phyloP scores from a whole-genome alignment of 2,329 filamentous ascomycete genomes.

The Aspergillus sergii region DNA sequence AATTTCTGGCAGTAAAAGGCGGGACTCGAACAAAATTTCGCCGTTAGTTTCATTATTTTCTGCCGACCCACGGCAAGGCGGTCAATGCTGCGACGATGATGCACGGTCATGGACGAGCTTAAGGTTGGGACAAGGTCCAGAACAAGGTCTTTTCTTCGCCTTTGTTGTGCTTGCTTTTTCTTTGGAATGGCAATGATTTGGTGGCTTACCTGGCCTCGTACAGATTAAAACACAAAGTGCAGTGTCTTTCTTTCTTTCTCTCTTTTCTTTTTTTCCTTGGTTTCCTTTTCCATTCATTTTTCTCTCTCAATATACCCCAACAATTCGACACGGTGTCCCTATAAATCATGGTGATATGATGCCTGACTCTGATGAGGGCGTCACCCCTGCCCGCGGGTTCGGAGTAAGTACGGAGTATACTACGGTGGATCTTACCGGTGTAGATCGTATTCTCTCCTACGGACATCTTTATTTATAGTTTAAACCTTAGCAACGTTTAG shows the following conservation, averaged over 20 bases:
- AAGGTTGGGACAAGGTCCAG: neutral
- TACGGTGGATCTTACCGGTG: neutral
- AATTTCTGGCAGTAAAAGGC: slow-evolving; percentile 21
- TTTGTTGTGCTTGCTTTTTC: neutral
- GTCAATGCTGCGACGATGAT: neutral
- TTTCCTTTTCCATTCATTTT: neutral
- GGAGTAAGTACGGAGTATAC: neutral
- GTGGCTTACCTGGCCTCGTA: neutral
- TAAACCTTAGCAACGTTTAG: neutral
- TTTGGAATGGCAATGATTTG: neutral
- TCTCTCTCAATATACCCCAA: neutral
- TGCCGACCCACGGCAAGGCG: slow-evolving; percentile 4
- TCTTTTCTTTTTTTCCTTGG: neutral
- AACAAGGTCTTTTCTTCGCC: neutral
- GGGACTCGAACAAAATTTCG: slow-evolving; percentile 1
- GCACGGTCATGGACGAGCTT: neutral
- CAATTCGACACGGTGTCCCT: neutral
- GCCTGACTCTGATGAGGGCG: too few relatives aligned
- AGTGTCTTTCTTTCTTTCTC: neutral
- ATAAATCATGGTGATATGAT: too few relatives aligned
- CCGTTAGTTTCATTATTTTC: neutral
- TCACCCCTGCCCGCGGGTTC: neutral
- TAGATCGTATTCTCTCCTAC: neutral
- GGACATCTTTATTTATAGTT: slow-evolving; percentile 1
- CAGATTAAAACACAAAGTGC: neutral